These are phyloP conservation scores for Cytospora paraplurivora DNA, from an alignment of 2,329 filamentous ascomycete species.

Conservation along the genomic window DNA sequence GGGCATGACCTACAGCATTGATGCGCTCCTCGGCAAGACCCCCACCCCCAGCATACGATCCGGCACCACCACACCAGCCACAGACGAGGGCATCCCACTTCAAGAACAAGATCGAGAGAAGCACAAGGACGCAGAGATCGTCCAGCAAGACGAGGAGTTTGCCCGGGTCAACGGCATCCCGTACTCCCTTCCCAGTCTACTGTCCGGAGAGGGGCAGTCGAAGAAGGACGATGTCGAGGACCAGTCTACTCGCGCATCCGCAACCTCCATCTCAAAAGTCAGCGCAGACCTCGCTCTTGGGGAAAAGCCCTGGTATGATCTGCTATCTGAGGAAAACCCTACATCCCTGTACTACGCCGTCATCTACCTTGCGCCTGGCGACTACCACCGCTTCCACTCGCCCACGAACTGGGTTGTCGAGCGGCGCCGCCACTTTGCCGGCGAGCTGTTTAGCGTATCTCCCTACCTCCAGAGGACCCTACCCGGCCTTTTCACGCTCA, in stretches of 20 bases:
- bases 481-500: slow-evolving; percentile 92
- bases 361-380: slow-evolving; percentile 92
- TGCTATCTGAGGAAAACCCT: slow-evolving; percentile 61
- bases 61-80: slow-evolving; percentile 21
- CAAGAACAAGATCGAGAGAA: slow-evolving; percentile 35
- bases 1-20: slow-evolving; percentile 95
- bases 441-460: slow-evolving; percentile 92
- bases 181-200: slow-evolving; percentile 85
- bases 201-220: slow-evolving; percentile 67
- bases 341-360: slow-evolving; percentile 90
- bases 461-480: slow-evolving; percentile 92
- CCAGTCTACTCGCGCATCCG: slow-evolving; percentile 68
- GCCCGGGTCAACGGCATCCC: slow-evolving; percentile 92
- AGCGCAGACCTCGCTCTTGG: slow-evolving; percentile 78
- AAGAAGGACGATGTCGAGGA: slow-evolving; percentile 60
- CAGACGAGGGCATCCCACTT: slow-evolving; percentile 41
- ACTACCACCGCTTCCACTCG: slow-evolving; percentile 98
- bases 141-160: slow-evolving; percentile 87
- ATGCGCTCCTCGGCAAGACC: slow-evolving; percentile 80
- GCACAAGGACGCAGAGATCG: slow-evolving; percentile 61
- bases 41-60: slow-evolving; percentile 54
- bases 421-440: slow-evolving; percentile 92
- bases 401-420: slow-evolving; percentile 95
- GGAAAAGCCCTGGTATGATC: slow-evolving; percentile 69
- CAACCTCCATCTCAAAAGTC: slow-evolving; percentile 80